Conservation (phyloP, 2,329 filamentous ascomycete genomes). For the Fusarium buxicola region DNA sequence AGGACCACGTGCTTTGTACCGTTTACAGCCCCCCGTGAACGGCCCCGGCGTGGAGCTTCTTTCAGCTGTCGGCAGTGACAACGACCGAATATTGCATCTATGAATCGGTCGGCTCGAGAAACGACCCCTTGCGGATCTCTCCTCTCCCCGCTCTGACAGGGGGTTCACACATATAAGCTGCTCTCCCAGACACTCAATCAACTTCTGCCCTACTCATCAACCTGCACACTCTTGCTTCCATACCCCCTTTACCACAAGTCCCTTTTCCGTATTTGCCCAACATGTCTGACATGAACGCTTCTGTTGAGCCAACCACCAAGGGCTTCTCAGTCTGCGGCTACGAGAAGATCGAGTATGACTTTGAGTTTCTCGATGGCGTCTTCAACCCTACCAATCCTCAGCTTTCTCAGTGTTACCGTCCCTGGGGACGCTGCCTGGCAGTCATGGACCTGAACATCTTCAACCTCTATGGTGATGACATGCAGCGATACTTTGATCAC, state of each 20-base stretch:
- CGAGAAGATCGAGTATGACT: conserved; percentile 82
- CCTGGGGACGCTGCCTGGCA: conserved; percentile 73
- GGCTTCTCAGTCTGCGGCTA: conserved; percentile 79
- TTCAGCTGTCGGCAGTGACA: conserved; percentile 20
- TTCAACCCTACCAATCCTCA: conserved; percentile 71
- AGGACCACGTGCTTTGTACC: background rate
- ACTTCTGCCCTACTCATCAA: conserved; percentile 7
- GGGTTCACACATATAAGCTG: conserved; percentile 27
- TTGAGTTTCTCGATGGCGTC: conserved; percentile 77
- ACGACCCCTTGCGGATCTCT: background rate
- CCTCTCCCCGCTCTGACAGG: background rate
- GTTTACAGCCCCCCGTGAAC: conserved; percentile 14
- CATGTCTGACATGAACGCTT: conserved; percentile 78
- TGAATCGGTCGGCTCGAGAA: background rate
- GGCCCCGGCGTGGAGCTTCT: conserved; percentile 4
- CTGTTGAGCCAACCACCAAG: conserved; percentile 70
- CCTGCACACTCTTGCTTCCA: conserved; percentile 17
- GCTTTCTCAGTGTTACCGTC: conserved; percentile 72
- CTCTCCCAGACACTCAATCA: conserved; percentile 9
- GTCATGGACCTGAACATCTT: conserved; percentile 79
- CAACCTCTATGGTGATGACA: conserved; percentile 73
- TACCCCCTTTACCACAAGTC: conserved; percentile 2
- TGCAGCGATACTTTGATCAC: conserved; percentile 75
- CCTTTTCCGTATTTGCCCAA: conserved; percentile 32
- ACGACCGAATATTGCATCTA: background rate